phyloP scores from a whole-genome alignment of 352 stramenopile species.

The Lagenidium sp. region DNA sequence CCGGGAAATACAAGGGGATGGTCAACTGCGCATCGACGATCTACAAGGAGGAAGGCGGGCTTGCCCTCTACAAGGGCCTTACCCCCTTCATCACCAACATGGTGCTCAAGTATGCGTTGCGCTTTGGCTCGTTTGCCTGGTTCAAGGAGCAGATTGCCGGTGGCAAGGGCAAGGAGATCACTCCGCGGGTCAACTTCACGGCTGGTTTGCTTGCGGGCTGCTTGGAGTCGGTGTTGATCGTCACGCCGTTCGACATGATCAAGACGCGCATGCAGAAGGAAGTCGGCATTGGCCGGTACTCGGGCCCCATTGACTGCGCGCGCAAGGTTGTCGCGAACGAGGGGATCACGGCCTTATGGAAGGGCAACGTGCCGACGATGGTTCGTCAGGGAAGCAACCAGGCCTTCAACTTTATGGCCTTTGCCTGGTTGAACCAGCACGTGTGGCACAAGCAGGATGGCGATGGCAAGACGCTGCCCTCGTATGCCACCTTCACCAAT shows the following conservation, averaged over 20 bases:
- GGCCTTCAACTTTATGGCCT: slow-evolving; percentile 97
- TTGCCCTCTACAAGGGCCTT: slow-evolving; percentile 82
- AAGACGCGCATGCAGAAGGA: slow-evolving; percentile 97
- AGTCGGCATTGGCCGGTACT: slow-evolving; percentile 85
- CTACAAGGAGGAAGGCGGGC: slow-evolving; percentile 59
- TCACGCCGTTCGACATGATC: slow-evolving; percentile 97
- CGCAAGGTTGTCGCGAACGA: slow-evolving; percentile 90
- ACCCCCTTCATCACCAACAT: slow-evolving; percentile 84
- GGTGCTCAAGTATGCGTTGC: slow-evolving; percentile 86
- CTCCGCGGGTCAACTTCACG: slow-evolving; percentile 67
- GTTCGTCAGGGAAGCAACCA: slow-evolving; percentile 96
- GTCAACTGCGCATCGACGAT: slow-evolving; percentile 73
- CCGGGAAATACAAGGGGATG: slow-evolving; percentile 81
- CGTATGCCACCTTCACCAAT: slow-evolving; percentile 93
- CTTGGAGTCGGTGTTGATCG: slow-evolving; percentile 95
- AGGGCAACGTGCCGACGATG: slow-evolving; percentile 94
- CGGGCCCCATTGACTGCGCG: slow-evolving; percentile 89
- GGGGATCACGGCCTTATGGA: slow-evolving; percentile 92
- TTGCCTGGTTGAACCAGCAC: slow-evolving; percentile 87
- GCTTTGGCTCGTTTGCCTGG: slow-evolving; percentile 81
- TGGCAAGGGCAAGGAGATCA: slow-evolving; percentile 61
- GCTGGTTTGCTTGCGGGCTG: slow-evolving; percentile 90
- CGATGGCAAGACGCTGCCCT: slow-evolving; percentile 85
- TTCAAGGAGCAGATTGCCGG: slow-evolving; percentile 81
- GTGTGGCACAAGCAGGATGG: slow-evolving; percentile 89